These are phyloP conservation scores for Westerdykella aurantiaca DNA, from an alignment of 2,329 filamentous ascomycete species.

Conservation along the genomic window DNA sequence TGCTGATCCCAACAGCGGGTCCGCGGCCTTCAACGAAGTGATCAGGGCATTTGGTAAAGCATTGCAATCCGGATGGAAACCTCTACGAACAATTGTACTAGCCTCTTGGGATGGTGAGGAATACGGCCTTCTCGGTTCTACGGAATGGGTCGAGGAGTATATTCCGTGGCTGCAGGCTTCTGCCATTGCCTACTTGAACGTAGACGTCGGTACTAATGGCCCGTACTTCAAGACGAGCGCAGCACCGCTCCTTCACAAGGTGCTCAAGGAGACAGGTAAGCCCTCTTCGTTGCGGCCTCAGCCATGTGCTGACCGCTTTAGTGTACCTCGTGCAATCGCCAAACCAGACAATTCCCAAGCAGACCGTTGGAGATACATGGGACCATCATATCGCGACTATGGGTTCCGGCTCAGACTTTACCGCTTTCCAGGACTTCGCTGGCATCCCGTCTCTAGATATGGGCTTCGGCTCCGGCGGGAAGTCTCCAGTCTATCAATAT, in stretches of 20 bases:
- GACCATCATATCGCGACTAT: constrained; percentile 51
- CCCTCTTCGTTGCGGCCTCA: not conserved
- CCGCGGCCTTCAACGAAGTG: constrained; percentile 72
- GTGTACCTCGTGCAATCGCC: constrained; percentile 41
- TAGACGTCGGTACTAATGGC: constrained; percentile 69
- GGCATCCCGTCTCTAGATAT: constrained; percentile 47
- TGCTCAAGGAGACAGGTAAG: constrained; percentile 59
- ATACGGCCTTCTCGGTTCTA: constrained; percentile 79
- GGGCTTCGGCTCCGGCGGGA: constrained; percentile 37
- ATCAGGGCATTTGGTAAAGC: constrained; percentile 69
- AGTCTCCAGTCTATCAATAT: constrained; percentile 62
- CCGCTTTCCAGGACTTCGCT: constrained; percentile 49
- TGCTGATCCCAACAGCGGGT: constrained; percentile 76
- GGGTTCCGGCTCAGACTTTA: constrained; percentile 49
- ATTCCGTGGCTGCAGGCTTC: constrained; percentile 70
- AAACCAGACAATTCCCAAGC: constrained; percentile 65
- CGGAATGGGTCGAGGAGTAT: constrained; percentile 90
- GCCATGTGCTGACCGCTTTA: constrained; percentile 12
- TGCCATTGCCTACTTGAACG: constrained; percentile 77
- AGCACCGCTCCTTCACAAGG: constrained; percentile 68
- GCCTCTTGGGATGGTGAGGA: constrained; percentile 66
- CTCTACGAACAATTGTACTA: constrained; percentile 84
- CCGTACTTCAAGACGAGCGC: constrained; percentile 59
- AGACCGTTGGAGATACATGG: constrained; percentile 63
- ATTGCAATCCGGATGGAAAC: constrained; percentile 69